Base-by-base conservation (phyloP, 2,329 filamentous ascomycete genomes). In the Ascochyta pisi region DNA sequence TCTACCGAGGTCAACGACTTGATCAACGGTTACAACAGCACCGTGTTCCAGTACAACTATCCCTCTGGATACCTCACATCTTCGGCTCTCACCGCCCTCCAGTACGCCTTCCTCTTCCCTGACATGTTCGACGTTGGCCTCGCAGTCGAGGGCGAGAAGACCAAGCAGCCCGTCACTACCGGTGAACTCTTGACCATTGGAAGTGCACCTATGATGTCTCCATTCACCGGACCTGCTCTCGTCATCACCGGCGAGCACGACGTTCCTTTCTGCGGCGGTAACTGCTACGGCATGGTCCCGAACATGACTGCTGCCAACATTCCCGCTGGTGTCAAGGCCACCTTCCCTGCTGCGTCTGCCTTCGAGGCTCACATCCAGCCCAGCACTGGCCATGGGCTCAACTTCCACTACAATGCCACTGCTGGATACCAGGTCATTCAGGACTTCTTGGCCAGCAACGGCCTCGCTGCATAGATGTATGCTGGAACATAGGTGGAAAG, bases 181-280 rank as follows among this genome's bases (percentile, higher is more conserved):
- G 86, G 84, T 23, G 86, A 89, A 69, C 67, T 88, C 1, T 69
- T 89, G 38, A 88, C 84, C 1, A 69, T 87, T 5, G 81, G 77
- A 4, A 75, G 68, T 13, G 69, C 75, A 1, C 76, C 73, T 0
- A 60, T 62, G 58, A 56, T 37, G 6, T 74, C 73, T 49, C 58
- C 67, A 0, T 86, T 84, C 64, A 72, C 66, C 2, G 86, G 84
- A 0, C 84, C 86, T 0, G 84, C 86, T 0, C 71, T 86, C 41
- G 78, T 89, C 45, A 78, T 89, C 54, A 87, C 84, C 29, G 86
- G 86, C 15, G 60, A 68, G 27, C 53, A 64, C 27, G 73, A 76
- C 31, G 82, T 86, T 44, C 81, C 83, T 6, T 89, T 85, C 70
- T 89, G 87, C 56, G 86, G 86, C 3, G 84, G 85, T 24, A 82